Evolutionary conservation across 2,329 filamentous ascomycete genomes (phyloP), one percentile per base, ranked within the genome.

Genomic region (Grosmannia huntii): DNA sequence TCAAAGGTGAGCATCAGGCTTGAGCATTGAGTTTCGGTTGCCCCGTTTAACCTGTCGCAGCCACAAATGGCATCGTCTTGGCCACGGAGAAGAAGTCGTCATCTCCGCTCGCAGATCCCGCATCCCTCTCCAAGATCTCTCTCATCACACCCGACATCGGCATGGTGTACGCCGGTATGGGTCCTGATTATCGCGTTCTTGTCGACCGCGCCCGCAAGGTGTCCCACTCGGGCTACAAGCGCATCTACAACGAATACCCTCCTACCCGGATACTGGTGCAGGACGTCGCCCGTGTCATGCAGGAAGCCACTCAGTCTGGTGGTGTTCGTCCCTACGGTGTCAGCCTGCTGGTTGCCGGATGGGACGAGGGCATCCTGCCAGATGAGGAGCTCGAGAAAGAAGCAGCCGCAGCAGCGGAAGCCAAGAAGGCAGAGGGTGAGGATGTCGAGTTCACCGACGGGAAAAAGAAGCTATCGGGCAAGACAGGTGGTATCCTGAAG

Each of bases 231-330:
- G 87, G 86, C 73, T 99, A 99, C 85, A 99, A 99, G 84, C 90
- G 94, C 73, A 91, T 99, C 78, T 99, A 99, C 81, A 99, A 99
- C 76, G 94, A 99, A 77, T 99, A 99, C 77, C 94, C 94, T n/a
- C 94, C 94, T 6, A 99, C 94, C 59, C 86, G 94, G 72, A 99
- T 99, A 86, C 83, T 99, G 76, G 94, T 99, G 59, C 94, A 99
- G 75, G 94, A 99, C 69, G 91, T 99, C 59, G 94, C 94, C 60
- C 84, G 90, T 64, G 92, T 97, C 65, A 96, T 99, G 86, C 94
- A 99, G 76, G 94, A 99, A 76, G 94, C 94, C 61, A 99, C 94
- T 61, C 94, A 99, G 75, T 96, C 90, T 46, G 94, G 94, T 70
- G 94, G 94, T 83, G 92, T 99, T 63, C 83, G 94, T 64, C 94